Percentiles rank a stretch among this genome's conserved stretches.
Conservation (phyloP, 1,284 basidiomycete species). For the Pseudozyma tsukubaensis region DNA sequence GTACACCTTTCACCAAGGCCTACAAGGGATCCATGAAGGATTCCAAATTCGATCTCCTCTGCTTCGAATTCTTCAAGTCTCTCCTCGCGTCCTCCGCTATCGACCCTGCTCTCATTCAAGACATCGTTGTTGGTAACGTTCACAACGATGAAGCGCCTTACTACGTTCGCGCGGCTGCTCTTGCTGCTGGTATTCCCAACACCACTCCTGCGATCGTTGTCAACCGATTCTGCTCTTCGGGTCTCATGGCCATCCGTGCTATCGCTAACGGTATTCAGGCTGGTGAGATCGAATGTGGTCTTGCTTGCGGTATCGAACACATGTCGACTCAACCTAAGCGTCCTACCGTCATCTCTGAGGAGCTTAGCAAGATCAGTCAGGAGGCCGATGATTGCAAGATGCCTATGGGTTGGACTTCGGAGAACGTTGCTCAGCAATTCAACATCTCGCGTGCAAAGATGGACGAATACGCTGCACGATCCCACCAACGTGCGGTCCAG, state of each 20-base stretch:
- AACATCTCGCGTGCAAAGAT: conserved; percentile 83
- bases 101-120: conserved; percentile 78
- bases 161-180: conserved; percentile 73
- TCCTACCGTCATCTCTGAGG: conserved; percentile 47
- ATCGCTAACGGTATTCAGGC: conserved; percentile 83
- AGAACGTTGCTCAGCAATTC: conserved; percentile 78
- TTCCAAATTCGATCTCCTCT: conserved; percentile 69
- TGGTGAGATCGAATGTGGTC: conserved; percentile 85
- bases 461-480: conserved; percentile 85
- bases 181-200: conserved; percentile 84
- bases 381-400: conserved; percentile 69
- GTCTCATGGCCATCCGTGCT: conserved; percentile 83
- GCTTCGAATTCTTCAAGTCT: conserved; percentile 71
- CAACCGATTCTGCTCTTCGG: conserved; percentile 74
- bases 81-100: conserved; percentile 75
- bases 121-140: conserved; percentile 77
- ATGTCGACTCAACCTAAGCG: conserved; percentile 72
- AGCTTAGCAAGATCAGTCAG: conserved; percentile 42
- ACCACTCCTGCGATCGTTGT: conserved; percentile 77
- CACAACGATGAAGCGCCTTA: conserved; percentile 56
- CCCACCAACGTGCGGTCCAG: conserved; percentile 80
- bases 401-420: conserved; percentile 90
- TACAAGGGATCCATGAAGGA: conserved; percentile 85
- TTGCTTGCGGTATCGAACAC: conserved; percentile 85
- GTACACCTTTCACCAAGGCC: conserved; percentile 81